Base-by-base conservation (phyloP, 2,329 filamentous ascomycete species). In the Emergomyces pasteurianus region DNA sequence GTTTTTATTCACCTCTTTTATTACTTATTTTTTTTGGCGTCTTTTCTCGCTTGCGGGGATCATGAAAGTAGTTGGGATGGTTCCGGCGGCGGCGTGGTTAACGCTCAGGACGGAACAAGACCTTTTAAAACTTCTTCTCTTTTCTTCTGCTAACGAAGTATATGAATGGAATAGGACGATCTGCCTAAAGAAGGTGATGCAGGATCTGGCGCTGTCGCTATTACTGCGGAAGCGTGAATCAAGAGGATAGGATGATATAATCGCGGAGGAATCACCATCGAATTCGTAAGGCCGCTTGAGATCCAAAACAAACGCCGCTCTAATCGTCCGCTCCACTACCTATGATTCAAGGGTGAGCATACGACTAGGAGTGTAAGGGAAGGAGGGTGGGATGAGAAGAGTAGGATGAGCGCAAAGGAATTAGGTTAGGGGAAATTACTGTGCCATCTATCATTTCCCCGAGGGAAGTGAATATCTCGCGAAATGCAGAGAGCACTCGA, bases 181-280 rank as follows among this genome's bases (percentile, higher is more conserved):
- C 69, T 84, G 58, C 79, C 80, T 3, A 79, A 80, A 66, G 73
- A 75, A 36, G 74, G 77, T 60, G 67, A 67, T 9, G 58, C 61
- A 42, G 57, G 52, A 21, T 50, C 65, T 67, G 60, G 50, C 28
- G 63, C 69, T 18, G 66, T 67, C 21, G 66, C 70, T 36, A 71
- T 77, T 62, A 68, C 75, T 61, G 73, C 77, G 53, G 70, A 75
- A 60, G 74, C 73, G 52, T 78, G 70, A 75, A 6, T n/a, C 34
- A 23, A 6, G 0, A 16, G 5, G 21, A 56, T 38, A n/a, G 55
- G 56, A 36, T 42, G 38, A 26, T 52, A 58, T 52, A 58, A 6
- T 9, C 16, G 31, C 16, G 5, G 31, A 21, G 14, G 21, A n/a
- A 36, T n/a, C n/a, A 23, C 5, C 18, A 4, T 1, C 14, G 5